phyloP scores from a whole-genome alignment of 306 rosid genomes.

The Erythrophleum fordii region DNA sequence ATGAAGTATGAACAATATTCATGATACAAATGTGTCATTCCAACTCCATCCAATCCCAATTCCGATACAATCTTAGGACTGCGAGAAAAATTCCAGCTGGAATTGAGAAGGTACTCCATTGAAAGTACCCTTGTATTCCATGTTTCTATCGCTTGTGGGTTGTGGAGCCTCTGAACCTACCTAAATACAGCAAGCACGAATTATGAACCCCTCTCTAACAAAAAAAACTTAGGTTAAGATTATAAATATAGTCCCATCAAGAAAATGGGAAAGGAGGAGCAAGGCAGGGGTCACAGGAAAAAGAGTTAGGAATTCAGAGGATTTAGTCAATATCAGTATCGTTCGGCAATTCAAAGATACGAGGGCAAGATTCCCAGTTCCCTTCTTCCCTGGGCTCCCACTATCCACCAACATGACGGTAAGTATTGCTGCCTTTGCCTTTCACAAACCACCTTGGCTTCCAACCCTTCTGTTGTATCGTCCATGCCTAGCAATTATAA shows the following conservation, averaged over 20 bases:
- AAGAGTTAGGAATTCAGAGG: slow-evolving; percentile 10
- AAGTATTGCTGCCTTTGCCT: slow-evolving; percentile 61
- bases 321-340: slow-evolving; percentile 41
- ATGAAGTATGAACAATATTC: slow-evolving; percentile 20
- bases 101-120: background rate
- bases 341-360: slow-evolving; percentile 67
- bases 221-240: background rate
- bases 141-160: background rate
- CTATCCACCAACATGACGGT: slow-evolving; percentile 81
- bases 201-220: background rate
- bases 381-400: slow-evolving; percentile 84
- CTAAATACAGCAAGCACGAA: slow-evolving; percentile 24
- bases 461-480: slow-evolving; percentile 94
- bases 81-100: background rate
- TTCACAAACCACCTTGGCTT: slow-evolving; percentile 90
- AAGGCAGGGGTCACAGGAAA: background rate
- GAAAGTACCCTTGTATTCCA: slow-evolving; percentile 12
- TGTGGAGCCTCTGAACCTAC: background rate
- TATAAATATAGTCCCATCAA: background rate
- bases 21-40: background rate
- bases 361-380: slow-evolving; percentile 80
- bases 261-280: background rate
- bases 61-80: background rate
- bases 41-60: slow-evolving; percentile 12
- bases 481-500: slow-evolving; percentile 65